Evolutionary conservation across 345 rosid species (phyloP).

Genomic region (Gynandropsis gynandra): DNA sequence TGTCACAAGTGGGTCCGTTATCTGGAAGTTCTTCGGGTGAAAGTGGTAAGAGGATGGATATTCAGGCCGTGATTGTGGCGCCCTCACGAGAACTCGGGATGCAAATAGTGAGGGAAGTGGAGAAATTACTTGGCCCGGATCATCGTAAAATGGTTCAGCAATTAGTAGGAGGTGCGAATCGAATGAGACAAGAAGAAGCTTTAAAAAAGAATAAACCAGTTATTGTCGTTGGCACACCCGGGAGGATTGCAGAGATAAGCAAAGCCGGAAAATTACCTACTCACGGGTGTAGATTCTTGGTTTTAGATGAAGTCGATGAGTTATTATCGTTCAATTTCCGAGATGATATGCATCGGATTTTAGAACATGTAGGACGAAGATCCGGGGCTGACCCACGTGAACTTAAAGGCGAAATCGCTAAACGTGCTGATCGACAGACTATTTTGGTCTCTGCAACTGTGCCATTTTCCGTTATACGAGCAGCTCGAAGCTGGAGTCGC

Average conservation of each 20-base stretch:
- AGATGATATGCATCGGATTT: slow-evolving; percentile 80
- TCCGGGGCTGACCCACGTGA: slow-evolving; percentile 39
- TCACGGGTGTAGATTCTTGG: slow-evolving; percentile 75
- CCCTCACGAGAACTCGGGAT: slow-evolving; percentile 92
- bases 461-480: slow-evolving; percentile 83
- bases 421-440: slow-evolving; percentile 50
- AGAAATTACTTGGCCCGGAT: slow-evolving; percentile 70
- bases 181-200: slow-evolving; percentile 93
- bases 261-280: slow-evolving; percentile 90
- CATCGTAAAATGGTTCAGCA: slow-evolving; percentile 84
- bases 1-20: slow-evolving; percentile 70
- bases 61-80: slow-evolving; percentile 88
- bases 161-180: slow-evolving; percentile 94
- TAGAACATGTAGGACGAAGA: slow-evolving; percentile 80
- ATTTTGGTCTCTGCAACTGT: slow-evolving; percentile 90
- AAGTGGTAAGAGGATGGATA: slow-evolving; percentile 41
- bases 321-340: slow-evolving; percentile 86
- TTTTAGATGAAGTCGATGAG: slow-evolving; percentile 88
- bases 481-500: slow-evolving; percentile 82
- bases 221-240: slow-evolving; percentile 91
- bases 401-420: slow-evolving; percentile 27
- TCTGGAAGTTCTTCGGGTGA: slow-evolving; percentile 31
- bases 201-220: slow-evolving; percentile 87
- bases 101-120: slow-evolving; percentile 92
- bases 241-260: slow-evolving; percentile 89